These are phyloP conservation scores for Arctium lappa DNA, from an alignment of 129 eudicot species.

Conservation along the genomic window DNA sequence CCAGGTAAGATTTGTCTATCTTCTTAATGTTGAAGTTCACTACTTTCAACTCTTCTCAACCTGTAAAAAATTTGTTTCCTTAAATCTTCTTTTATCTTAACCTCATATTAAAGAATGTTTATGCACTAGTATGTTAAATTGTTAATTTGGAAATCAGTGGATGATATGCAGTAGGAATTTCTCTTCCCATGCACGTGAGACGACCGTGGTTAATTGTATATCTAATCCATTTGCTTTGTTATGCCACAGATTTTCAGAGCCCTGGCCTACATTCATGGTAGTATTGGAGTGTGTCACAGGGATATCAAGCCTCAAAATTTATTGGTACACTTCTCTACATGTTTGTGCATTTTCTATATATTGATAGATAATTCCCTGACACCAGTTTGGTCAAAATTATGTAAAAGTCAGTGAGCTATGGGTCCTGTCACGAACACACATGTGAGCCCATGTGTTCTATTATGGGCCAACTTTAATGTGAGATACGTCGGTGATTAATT, in stretches of 20 bases:
- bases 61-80: not conserved
- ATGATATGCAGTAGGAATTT: not conserved
- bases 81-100: not conserved
- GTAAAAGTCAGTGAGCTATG: not conserved
- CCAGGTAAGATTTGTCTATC: conserved; percentile 44
- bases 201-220: not conserved
- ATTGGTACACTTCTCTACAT: conserved; percentile 43
- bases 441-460: not conserved
- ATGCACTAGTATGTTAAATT: not conserved
- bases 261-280: conserved; percentile 77
- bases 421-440: not conserved
- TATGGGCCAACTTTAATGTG: not conserved
- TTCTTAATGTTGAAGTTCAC: not conserved
- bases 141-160: not conserved
- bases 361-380: not conserved
- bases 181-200: not conserved
- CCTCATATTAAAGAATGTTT: not conserved
- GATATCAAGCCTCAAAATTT: conserved; percentile 91
- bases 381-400: not conserved
- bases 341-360: not conserved
- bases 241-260: conserved; percentile 66
- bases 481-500: not conserved
- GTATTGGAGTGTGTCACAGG: conserved; percentile 88
- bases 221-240: conserved; percentile 3
- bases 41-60: not conserved